A percentile compares a stretch with the other conserved stretches of the same genome.
Conservation (phyloP, 2,329 filamentous ascomycete species). For the Endothia cerciana region DNA sequence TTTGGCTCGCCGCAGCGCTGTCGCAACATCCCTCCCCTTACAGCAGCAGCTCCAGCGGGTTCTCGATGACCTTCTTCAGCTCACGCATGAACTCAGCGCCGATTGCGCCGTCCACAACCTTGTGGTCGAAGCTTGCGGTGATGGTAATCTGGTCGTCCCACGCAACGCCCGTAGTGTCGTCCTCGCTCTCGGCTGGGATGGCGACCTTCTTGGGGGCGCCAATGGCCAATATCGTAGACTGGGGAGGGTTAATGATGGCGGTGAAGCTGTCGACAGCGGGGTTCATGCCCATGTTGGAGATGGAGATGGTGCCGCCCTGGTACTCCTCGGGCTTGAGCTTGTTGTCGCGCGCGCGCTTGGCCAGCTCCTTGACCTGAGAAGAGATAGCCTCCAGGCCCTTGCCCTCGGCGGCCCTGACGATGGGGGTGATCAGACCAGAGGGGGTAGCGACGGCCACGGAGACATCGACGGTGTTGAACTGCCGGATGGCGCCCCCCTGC, state of each 20-base stretch:
- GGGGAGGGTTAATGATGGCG: conserved; percentile 97
- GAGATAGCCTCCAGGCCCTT: conserved; percentile 91
- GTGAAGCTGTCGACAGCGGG: conserved; percentile 94
- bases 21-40: conserved; percentile 52
- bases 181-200: conserved; percentile 81
- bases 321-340: conserved; percentile 99
- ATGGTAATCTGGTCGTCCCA: conserved; percentile 98
- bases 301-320: conserved; percentile 98
- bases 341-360: conserved; percentile 92
- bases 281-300: conserved; percentile 99
- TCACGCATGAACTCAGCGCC: conserved; percentile 96
- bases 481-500: conserved; percentile 87
- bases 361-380: conserved; percentile 88
- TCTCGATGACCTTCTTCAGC: conserved; percentile 97
- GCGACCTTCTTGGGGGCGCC: conserved; percentile 96
- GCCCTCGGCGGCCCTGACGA: conserved; percentile 85
- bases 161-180: conserved; percentile 73
- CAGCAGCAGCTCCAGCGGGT: conserved; percentile 91
- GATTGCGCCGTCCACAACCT: conserved; percentile 94
- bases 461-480: conserved; percentile 92
- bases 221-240: conserved; percentile 92
- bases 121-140: conserved; percentile 97
- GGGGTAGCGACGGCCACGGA: conserved; percentile 95
- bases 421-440: conserved; percentile 92
- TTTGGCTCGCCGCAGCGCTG: conserved; percentile 36